phyloP scores from a whole-genome alignment of 345 rosid species.

The Pugionium cornutum region DNA sequence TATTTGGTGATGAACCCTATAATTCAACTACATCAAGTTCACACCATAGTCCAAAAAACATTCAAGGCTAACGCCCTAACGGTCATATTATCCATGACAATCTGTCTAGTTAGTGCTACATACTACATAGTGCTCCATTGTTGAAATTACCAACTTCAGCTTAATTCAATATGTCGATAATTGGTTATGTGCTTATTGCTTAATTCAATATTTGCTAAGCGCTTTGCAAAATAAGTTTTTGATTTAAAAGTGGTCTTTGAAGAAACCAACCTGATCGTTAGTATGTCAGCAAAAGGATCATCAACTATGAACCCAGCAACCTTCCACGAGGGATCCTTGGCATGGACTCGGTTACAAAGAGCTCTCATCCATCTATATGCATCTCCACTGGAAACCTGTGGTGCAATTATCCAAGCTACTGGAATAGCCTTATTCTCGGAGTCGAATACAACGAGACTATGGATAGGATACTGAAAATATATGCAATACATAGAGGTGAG shows the following conservation, averaged over 20 bases:
- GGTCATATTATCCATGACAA: no score
- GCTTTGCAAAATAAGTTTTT: not conserved
- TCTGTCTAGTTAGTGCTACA: not conserved
- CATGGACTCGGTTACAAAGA: slow-evolving; percentile 75
- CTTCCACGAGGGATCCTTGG: slow-evolving; percentile 86
- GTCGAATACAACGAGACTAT: slow-evolving; percentile 84
- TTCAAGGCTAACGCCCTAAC: no score
- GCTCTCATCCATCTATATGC: slow-evolving; percentile 90
- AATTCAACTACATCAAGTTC: not conserved
- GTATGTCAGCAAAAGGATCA: slow-evolving; percentile 77
- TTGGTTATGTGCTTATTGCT: not conserved
- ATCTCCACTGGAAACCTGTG: slow-evolving; percentile 61
- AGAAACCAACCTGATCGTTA: slow-evolving; percentile 60
- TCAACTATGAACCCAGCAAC: slow-evolving; percentile 94
- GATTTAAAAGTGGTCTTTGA: not conserved
- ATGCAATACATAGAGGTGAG: slow-evolving; percentile 29
- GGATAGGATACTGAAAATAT: slow-evolving; percentile 72
- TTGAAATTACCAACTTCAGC: slow-evolving; percentile 2
- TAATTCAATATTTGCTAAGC: not conserved
- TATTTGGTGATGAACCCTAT: slow-evolving; percentile 2
- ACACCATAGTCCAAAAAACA: no score
- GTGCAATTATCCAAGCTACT: slow-evolving; percentile 91
- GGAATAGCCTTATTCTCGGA: slow-evolving; percentile 94
- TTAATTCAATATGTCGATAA: slow-evolving; percentile 1
- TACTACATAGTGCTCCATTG: not conserved